Base-by-base conservation (phyloP, 441 rosid genomes). In the Gossypium schwendimanii region DNA sequence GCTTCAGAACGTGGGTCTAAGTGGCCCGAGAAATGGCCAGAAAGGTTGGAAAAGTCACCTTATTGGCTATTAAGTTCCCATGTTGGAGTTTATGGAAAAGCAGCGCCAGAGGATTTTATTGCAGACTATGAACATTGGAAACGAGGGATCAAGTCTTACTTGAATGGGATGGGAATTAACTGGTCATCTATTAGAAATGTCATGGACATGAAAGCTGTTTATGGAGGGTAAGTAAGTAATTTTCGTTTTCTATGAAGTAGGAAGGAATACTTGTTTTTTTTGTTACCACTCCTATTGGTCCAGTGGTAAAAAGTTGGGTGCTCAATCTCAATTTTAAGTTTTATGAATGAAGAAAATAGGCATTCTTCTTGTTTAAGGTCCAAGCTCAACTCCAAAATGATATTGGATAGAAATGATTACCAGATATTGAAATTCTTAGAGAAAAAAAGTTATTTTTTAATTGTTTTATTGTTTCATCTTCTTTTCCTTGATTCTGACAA, bases 1-100 rank as follows among this genome's bases (percentile, higher is more conserved):
- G 26, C 49, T 36, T 63, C 68, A 39, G 47, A 63, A 63, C 68
- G 68, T 39, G 68, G 68, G 68, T 63, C 49, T 63, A 44, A 39
- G 49, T 63, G 68, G 68, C 68, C 68, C 1, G 50, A 36, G 49
- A 47, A 36, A 63, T 63, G 50, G 68, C 68, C 50, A 18, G 68
- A 50, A 18, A 63, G 68, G 50, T 36, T 63, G 49, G 50, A 39
- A 39, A 63, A 63, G 20, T 9, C 68, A 39, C 68, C 68, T 10
- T 63, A 63, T 63, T 63, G 68, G 68, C 10, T 63, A n/a, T 63
- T 63, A 49, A 63, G 68, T 63, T 63, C 68, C 68, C 68, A 63
- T 17, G 68, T 63, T 17, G 68, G 63, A 24, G 63, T 58, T 24
- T 58, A 58, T 12, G 63, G 63, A 14, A 58, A 58, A 61, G 65